Base-by-base conservation (phyloP, 2,329 filamentous ascomycete genomes). In the Penicillium frequentans region DNA sequence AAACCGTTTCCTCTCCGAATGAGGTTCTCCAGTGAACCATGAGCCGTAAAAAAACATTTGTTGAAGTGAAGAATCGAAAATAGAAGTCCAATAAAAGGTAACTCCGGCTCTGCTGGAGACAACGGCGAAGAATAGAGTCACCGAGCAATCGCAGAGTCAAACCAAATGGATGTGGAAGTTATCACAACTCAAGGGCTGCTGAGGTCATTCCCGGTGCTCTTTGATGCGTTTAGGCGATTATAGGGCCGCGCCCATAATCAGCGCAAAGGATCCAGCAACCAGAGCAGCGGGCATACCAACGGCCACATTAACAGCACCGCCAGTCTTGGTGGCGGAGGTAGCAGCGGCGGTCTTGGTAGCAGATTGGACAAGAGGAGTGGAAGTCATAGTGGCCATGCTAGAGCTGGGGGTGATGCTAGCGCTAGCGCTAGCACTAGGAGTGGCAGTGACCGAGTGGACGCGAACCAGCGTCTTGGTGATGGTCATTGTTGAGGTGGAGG, bases 381-480 rank as follows among this genome's bases (percentile, higher is more conserved):
- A 67, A 35, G 62, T 64, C 16, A 33, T 33, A 45, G 64, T 57
- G 33, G 54, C 31, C 53, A 64, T 59, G 51, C 43, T 54, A 14
- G 39, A 52, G 44, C 33, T 53, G 9, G 61, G 52, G 37, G 52
- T 60, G 31, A 64, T 58, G 23, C 59, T 54, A 9, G 39, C 42
- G 24, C 44, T 54, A 9, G 39, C 42, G 24, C 44, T 61, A 35
- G 64, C 59, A n/a, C 59, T 61, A 39, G 62, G 61, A 16, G 70
- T 63, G 2, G 72, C 63, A 35, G 71, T 70, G 52, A 70, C 67
- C 13, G 77, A 74, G 19, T 82, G 77, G 44, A 78, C 75, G 16
- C 78, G 77, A 4, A 75, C 49, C 19, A 77, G 62, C 24, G 79
- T 79, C 61, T 79, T 80, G 24, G 75, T 74, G 58, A 67, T 62